Base-by-base conservation (phyloP, 495 filamentous ascomycete genomes). In the Paragyromitra xinjiangensis region DNA sequence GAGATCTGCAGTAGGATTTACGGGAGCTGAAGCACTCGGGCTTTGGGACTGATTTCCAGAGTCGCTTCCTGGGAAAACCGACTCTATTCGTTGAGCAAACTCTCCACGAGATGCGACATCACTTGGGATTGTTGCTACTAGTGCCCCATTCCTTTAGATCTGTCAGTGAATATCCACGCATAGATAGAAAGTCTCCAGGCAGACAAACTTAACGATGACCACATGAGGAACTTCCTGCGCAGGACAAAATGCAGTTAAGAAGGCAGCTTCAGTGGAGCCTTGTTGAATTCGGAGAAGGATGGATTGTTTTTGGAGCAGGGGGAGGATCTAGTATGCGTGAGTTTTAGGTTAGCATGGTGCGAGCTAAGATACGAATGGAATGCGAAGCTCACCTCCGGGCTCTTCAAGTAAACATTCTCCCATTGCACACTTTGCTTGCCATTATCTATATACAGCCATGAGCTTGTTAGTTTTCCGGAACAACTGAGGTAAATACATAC, bases 181-280 rank as follows among this genome's bases (percentile, higher is more conserved):
- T 3, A 61, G 6, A 5, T 19, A 34, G 11, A 3, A 34, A 34
- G 22, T 69, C 24, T 9, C 5, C 14, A 11, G 58, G 24, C 59
- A 68, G n/a, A 83, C 89, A 42, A 83, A 92, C 91, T 88, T 87
- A 64, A 98, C 94, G 6, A 97, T 83, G n/a, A 97, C 87, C 0
- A 96, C 83, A 2, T 92, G 90, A 0, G 95, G 95, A 44, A 89
- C 90, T 70, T 88, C 88, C 1, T 88, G 85, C 2, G 96, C 83
- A 0, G 92, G 92, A 79, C 91, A 97, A 80, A 97, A 91, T 2
- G 92, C 92, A 1, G 91, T 86, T 4, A 98, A 85, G 77, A 92
- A 95, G 1, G 88, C 89, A 14, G 93, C 93, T 85, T 97, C 95
- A 66, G 90, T 86, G 14, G 90, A 94, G 7, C 89, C 92, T 29